Conservation (phyloP, 352 stramenopile species). For the Hyaloperonospora arabidopsidis region DNA sequence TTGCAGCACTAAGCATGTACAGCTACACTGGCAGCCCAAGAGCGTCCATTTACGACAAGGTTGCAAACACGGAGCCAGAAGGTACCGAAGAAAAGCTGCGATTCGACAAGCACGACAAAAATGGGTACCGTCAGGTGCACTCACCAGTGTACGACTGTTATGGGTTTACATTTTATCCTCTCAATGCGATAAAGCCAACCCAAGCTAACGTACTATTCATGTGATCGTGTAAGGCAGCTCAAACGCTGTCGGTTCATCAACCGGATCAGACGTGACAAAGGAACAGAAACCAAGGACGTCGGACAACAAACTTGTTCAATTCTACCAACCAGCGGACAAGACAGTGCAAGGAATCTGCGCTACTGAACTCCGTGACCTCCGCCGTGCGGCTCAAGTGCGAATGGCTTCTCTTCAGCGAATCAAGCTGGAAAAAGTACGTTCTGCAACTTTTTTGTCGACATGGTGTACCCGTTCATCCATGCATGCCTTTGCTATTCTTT, state of each 20-base stretch:
- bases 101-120: not conserved
- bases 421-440: constrained; percentile 22
- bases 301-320: not conserved
- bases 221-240: not conserved
- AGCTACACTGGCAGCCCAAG: not conserved
- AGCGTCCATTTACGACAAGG: not conserved
- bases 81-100: not conserved
- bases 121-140: not conserved
- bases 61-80: not conserved
- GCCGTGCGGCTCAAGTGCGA: constrained; percentile 7
- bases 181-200: not conserved
- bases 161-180: not conserved
- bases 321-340: not conserved
- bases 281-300: not conserved
- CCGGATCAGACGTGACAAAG: not conserved
- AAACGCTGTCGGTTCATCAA: not conserved
- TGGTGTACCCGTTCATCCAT: not conserved
- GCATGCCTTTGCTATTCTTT: not conserved
- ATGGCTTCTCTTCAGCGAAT: constrained; percentile 6
- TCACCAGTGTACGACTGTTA: not conserved
- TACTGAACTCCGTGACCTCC: constrained; percentile 6
- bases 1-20: not conserved
- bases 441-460: too few species aligned
- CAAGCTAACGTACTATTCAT: not conserved
- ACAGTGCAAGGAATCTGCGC: constrained; percentile 7